Evolutionary conservation across 148 eudicot genomes (phyloP), one percentile per base, ranked within the genome.

Genomic region (Polygonum maritimum): DNA sequence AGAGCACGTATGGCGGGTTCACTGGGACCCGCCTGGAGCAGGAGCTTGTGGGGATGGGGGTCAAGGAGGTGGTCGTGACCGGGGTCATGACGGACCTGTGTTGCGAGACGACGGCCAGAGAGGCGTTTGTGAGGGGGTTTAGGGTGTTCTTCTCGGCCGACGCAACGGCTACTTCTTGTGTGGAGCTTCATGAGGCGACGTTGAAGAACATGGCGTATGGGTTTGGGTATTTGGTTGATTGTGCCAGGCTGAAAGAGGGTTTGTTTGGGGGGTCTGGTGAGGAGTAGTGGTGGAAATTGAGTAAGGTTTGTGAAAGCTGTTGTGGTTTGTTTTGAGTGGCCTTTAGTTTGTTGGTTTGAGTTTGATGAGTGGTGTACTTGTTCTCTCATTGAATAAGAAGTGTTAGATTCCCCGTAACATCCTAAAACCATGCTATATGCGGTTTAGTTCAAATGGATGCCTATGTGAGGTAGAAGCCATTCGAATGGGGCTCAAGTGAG

Each of bases 61-160:
- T 81, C 21, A 80, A 89, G 79, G 94, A 93, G 76, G 92, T 93
- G 77, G 88, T 91, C 3, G 84, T 93, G 48, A 80, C 86, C 1
- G 98, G 97, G 26, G 97, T 93, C 14, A 91, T 89, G 97, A 93
- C 98, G 2, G 89, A 93, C 35, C 36, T 93, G 44, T 93, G 98
- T 60, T 93, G 98, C 41, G 98, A 93, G 81, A 91, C 98, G 2
- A 88, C 87, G 14, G 97, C 98, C 6, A 84, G 98, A 10, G 97
- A 93, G 33, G 98, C 97, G 36, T 91, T 89, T 75, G 88, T 88
- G 60, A 81, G 92, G 48, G 97, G 94, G 26, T 93, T 93, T 76
- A 76, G 92, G 70, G 98, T 89, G 57, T 93, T 91, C 71, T 91
- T 93, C 80, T 91, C 98, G 0, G 86, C 89, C 2, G 98, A 93